phyloP scores from a whole-genome alignment of 805 yeast species.

The Yarrowia hollandica region DNA sequence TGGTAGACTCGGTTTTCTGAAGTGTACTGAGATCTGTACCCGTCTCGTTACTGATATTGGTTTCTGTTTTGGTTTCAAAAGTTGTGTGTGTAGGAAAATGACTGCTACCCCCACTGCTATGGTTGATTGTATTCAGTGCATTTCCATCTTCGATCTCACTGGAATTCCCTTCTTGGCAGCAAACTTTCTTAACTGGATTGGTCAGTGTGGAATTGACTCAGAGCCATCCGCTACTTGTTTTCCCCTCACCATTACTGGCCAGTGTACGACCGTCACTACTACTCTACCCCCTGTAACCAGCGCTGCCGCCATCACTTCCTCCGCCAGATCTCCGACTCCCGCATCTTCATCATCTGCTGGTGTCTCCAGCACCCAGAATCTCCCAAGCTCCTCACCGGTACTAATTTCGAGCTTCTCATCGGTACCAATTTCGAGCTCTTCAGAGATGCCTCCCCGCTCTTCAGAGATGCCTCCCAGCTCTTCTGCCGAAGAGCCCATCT shows the following conservation, averaged over 20 bases:
- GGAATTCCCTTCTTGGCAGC: background rate
- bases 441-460: background rate
- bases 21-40: background rate
- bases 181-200: background rate
- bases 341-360: background rate
- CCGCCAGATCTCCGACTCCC: background rate
- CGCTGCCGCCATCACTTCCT: background rate
- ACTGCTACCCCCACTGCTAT: background rate
- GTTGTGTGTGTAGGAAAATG: background rate
- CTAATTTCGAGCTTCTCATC: no score
- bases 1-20: background rate
- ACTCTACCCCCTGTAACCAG: background rate
- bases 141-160: slow-evolving; percentile 5
- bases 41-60: background rate
- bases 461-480: background rate
- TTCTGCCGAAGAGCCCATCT: no score
- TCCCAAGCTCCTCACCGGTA: no score
- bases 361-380: slow-evolving; percentile 3
- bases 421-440: no score
- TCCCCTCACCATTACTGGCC: slow-evolving; percentile 4
- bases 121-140: slow-evolving; percentile 12
- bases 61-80: background rate
- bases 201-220: background rate
- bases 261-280: background rate
- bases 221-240: background rate